Conservation (phyloP, 768 basidiomycete species). For the Pisolithus tinctorius region DNA sequence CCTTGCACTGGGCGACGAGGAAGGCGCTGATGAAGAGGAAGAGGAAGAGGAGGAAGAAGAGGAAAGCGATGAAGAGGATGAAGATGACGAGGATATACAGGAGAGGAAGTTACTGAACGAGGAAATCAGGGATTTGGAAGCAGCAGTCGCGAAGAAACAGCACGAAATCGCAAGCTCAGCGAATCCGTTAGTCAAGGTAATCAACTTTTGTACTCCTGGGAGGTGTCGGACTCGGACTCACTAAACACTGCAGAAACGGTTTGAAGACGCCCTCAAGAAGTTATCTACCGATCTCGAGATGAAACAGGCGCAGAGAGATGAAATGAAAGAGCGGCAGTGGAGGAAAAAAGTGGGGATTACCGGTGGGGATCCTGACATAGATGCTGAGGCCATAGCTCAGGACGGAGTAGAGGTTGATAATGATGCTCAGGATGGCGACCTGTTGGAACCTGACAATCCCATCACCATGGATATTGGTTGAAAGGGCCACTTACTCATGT, state of each 20-base stretch:
- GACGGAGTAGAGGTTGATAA: slow-evolving; percentile 30
- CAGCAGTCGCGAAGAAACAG: slow-evolving; percentile 80
- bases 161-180: slow-evolving; percentile 76
- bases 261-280: slow-evolving; percentile 89
- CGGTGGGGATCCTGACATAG: slow-evolving; percentile 32
- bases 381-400: slow-evolving; percentile 32
- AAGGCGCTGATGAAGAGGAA: slow-evolving; percentile 53
- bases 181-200: slow-evolving; percentile 82
- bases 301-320: slow-evolving; percentile 75
- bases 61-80: slow-evolving; percentile 39
- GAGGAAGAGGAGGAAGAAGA: slow-evolving; percentile 62
- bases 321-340: slow-evolving; percentile 69
- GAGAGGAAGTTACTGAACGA: slow-evolving; percentile 77
- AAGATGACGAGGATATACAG: slow-evolving; percentile 76
- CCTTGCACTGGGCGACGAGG: slow-evolving; percentile 69
- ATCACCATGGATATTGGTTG: slow-evolving; percentile 28
- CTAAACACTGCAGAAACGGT: slow-evolving; percentile 59
- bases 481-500: not conserved
- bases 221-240: not conserved
- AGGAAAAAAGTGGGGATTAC: slow-evolving; percentile 61
- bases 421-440: slow-evolving; percentile 21
- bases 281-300: slow-evolving; percentile 79
- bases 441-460: slow-evolving; percentile 46
- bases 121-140: slow-evolving; percentile 84
- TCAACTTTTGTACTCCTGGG: not conserved